Percentiles rank a stretch among this genome's conserved stretches.
phyloP scores from a whole-genome alignment of 495 filamentous ascomycete species.

The Cercophora samala region DNA sequence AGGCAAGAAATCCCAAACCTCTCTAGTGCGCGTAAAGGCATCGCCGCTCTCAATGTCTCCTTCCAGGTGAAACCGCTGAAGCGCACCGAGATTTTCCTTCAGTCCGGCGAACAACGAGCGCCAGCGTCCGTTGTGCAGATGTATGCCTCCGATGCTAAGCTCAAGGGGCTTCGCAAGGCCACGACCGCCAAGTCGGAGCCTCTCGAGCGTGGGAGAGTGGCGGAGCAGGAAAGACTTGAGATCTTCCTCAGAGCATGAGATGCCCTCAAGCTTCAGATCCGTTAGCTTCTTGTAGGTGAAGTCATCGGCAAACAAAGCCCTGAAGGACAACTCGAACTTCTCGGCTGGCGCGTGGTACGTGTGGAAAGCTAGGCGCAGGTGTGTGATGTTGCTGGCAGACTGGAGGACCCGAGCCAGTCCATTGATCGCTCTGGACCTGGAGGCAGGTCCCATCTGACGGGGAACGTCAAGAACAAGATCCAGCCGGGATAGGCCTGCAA shows the following conservation, averaged over 20 bases:
- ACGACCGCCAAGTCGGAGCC: slow-evolving; percentile 45
- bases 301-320: slow-evolving; percentile 34
- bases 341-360: slow-evolving; percentile 38
- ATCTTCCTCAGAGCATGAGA: slow-evolving; percentile 45
- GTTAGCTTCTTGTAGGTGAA: slow-evolving; percentile 41
- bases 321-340: slow-evolving; percentile 43
- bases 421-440: slow-evolving; percentile 41
- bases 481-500: slow-evolving; percentile 38
- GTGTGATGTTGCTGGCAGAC: slow-evolving; percentile 35
- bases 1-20: slow-evolving; percentile 44
- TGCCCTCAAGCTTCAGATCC: slow-evolving; percentile 43
- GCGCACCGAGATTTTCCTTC: slow-evolving; percentile 33
- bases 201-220: slow-evolving; percentile 40
- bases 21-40: slow-evolving; percentile 35
- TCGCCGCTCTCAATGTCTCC: slow-evolving; percentile 46
- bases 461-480: slow-evolving; percentile 42
- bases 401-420: slow-evolving; percentile 46
- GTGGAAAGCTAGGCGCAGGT: slow-evolving; percentile 45
- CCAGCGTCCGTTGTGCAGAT: slow-evolving; percentile 45
- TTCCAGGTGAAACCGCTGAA: slow-evolving; percentile 44
- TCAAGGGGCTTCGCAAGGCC: slow-evolving; percentile 42
- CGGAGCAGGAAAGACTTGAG: slow-evolving; percentile 42
- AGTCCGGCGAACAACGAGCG: slow-evolving; percentile 40
- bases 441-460: slow-evolving; percentile 31
- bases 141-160: slow-evolving; percentile 42